Base-by-base conservation (phyloP, 1,139 yeast genomes). In the Zygosaccharomyces pseudobailii region DNA sequence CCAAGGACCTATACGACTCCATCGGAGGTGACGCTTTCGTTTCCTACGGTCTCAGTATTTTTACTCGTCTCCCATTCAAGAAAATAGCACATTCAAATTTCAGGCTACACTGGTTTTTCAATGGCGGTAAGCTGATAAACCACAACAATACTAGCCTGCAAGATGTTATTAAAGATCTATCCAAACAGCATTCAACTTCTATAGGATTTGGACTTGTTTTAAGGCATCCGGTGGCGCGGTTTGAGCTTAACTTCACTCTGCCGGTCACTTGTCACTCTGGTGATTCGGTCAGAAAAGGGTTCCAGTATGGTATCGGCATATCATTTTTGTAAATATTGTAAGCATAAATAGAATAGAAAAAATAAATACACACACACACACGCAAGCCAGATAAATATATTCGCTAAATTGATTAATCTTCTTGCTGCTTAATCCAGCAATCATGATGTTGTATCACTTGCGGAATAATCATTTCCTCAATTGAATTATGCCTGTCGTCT, bases 221-320 rank as follows among this genome's bases (percentile, higher is more conserved):
- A 63, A 82, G 83, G 53, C 96, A 89, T 62, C 95, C 96, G 1
- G 79, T 81, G 67, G 97, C 97, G 0, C 75, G 97, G 53, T 86
- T 92, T 61, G 98, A 92, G 67, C 76, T 92, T 55, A 90, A 89
- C 64, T 82, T 90, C 55, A 86, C 86, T 1, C 66, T 90, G 33
- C 98, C 98, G 0, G 58, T 92, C 32, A 71, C 79, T 2, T 78
- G 80, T 0, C 82, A 83, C 59, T 73, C 75, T 10, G 71, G 78
- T 33, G 98, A 92, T 60, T 74, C 76, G 25, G 65, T 79, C 5
- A 73, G 96, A 58, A 89, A 87, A 63, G 98, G 98, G 0, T 66
- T 92, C 33, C 97, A 92, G 65, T 90, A 89, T 66, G 98, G 98
- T 19, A 80, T 92, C 44, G 97, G 97, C 0, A 69, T 88, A 41